Conservation (phyloP, 306 rosid genomes). For the Cajanus cajan region DNA sequence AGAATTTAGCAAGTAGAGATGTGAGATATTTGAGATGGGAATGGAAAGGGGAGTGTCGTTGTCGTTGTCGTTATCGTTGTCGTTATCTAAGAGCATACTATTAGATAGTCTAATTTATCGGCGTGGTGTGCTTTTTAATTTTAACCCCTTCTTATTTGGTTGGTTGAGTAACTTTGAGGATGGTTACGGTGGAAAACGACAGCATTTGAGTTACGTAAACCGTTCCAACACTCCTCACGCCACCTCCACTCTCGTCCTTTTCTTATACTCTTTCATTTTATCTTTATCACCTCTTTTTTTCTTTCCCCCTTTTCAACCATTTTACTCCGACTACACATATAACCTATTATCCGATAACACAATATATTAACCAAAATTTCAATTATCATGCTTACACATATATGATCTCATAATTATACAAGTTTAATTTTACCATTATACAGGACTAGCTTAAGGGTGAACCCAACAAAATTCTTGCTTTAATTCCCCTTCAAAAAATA, state of each 20-base stretch:
- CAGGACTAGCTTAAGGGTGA: too few relatives aligned
- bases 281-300: background rate
- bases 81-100: background rate
- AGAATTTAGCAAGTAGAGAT: too few relatives aligned
- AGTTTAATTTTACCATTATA: too few relatives aligned
- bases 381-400: too few relatives aligned
- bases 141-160: conserved; percentile 12
- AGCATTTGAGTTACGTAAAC: conserved; percentile 23
- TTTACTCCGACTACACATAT: too few relatives aligned
- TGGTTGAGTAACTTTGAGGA: conserved; percentile 1
- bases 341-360: too few relatives aligned
- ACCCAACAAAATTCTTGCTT: too few relatives aligned
- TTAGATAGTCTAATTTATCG: conserved; percentile 6
- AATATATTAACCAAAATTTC: too few relatives aligned
- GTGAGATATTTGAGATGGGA: background rate
- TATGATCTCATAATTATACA: too few relatives aligned
- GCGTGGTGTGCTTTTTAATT: background rate
- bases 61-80: too few relatives aligned
- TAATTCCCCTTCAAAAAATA: too few relatives aligned
- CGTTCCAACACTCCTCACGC: conserved; percentile 13
- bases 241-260: conserved; percentile 17
- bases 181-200: conserved; percentile 23
- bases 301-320: background rate
- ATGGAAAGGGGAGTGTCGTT: background rate
- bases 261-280: background rate